Conservation (phyloP, 345 rosid genomes). For the Hibiscus tridactylites region DNA sequence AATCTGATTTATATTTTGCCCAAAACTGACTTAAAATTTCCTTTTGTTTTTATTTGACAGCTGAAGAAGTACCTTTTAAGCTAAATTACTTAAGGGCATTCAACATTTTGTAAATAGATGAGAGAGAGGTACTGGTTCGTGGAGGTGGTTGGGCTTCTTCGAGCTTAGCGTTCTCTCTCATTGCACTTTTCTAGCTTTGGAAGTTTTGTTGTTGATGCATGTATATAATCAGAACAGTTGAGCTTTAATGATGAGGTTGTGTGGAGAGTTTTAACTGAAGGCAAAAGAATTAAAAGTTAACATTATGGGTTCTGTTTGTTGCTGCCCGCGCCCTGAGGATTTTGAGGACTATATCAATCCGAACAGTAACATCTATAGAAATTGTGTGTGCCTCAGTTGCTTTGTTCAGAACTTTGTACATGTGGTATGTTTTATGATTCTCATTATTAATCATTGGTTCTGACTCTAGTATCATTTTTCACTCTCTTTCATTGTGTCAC, state of each 20-base stretch:
- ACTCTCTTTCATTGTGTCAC: no score
- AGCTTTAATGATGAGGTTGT: constrained; percentile 14
- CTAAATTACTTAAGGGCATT: constrained; percentile 8
- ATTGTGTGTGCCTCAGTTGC: constrained; percentile 77
- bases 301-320: constrained; percentile 83
- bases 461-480: no score
- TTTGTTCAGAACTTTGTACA: constrained; percentile 66
- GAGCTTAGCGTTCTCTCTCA: constrained; percentile 54
- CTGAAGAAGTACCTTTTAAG: constrained; percentile 16
- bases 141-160: constrained; percentile 41
- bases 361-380: constrained; percentile 61
- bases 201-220: constrained; percentile 15
- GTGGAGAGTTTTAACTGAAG: constrained; percentile 11
- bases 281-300: constrained; percentile 22
- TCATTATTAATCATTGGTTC: no score
- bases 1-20: constrained; percentile 3
- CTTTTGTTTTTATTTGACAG: constrained; percentile 24
- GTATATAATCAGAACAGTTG: constrained; percentile 2
- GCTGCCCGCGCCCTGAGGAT: constrained; percentile 67
- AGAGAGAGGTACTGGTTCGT: constrained; percentile 51
- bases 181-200: constrained; percentile 1
- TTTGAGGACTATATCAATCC: constrained; percentile 77
- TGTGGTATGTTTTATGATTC: constrained; percentile 38
- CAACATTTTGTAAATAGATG: constrained; percentile 14
- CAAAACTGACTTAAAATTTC: not conserved